Percentiles rank a stretch among this genome's conserved stretches.
Conservation (phyloP, 306 rosid genomes). For the Trifolium fragiferum region DNA sequence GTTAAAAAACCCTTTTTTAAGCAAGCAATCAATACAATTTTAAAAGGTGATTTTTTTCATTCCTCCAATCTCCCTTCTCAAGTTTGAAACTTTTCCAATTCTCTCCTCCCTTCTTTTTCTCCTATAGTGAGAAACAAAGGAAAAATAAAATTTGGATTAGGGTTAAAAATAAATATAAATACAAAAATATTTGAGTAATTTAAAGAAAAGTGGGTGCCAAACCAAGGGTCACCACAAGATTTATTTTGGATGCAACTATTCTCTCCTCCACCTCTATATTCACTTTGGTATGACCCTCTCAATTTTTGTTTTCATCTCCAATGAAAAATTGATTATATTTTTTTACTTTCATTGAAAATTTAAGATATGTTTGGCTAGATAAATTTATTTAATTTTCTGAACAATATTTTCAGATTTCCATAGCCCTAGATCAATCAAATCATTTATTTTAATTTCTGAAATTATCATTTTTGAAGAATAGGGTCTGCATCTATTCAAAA, state of each 20-base stretch:
- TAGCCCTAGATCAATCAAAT: background rate
- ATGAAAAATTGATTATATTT: slow-evolving; percentile 5
- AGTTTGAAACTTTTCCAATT: background rate
- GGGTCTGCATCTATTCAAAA: slow-evolving; percentile 63
- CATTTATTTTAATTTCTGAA: background rate
- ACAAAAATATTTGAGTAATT: background rate
- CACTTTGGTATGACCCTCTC: slow-evolving; percentile 41
- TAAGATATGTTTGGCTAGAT: background rate
- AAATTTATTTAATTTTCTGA: background rate
- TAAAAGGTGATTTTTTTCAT: background rate
- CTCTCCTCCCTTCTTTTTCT: background rate
- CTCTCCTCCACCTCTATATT: background rate
- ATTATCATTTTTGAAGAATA: slow-evolving; percentile 46
- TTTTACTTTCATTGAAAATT: slow-evolving; percentile 11
- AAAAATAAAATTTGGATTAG: background rate
- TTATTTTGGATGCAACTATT: background rate
- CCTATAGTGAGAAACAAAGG: background rate
- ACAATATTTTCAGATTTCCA: slow-evolving; percentile 17
- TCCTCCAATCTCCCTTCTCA: background rate
- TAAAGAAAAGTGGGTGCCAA: background rate
- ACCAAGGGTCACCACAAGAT: slow-evolving; percentile 29
- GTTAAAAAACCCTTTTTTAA: slow-evolving; percentile 37
- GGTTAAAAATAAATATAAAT: background rate
- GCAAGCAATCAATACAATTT: background rate
- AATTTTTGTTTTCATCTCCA: slow-evolving; percentile 3